A percentile compares a stretch with the other conserved stretches of the same genome.
These are phyloP conservation scores for Haberlea rhodopensis DNA, from an alignment of 257 asterid genomes.

Conservation along the genomic window DNA sequence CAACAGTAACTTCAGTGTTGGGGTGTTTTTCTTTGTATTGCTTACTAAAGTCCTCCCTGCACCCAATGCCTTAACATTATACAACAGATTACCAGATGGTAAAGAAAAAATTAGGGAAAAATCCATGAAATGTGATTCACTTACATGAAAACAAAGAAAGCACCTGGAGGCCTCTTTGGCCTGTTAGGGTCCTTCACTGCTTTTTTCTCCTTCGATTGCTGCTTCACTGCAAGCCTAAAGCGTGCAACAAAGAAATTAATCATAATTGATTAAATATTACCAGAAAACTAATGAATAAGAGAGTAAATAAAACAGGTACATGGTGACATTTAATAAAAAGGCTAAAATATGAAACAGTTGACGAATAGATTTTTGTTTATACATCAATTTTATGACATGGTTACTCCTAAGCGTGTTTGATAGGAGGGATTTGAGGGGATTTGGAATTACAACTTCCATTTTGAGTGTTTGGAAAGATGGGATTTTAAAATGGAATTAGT, in stretches of 20 bases:
- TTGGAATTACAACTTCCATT: too few species aligned
- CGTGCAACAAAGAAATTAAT: constrained; percentile 13
- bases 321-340: not conserved
- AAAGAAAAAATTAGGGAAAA: not conserved
- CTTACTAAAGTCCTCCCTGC: constrained; percentile 66
- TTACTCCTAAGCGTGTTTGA: too few species aligned
- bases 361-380: too few species aligned
- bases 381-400: not conserved
- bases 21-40: constrained; percentile 61
- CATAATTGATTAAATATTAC: not conserved
- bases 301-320: not conserved
- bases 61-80: constrained; percentile 1
- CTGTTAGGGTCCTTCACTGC: constrained; percentile 70
- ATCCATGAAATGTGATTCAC: constrained; percentile 4
- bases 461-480: too few species aligned
- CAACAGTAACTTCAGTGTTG: constrained; percentile 63
- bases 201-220: constrained; percentile 42
- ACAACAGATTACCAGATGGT: not conserved
- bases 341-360: not conserved
- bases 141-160: constrained; percentile 71
- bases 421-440: too few species aligned
- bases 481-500: too few species aligned
- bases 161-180: constrained; percentile 71
- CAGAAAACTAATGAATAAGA: not conserved
- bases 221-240: constrained; percentile 54